Evolutionary conservation across 768 basidiomycete species (phyloP).

Genomic region (Leucosporidium creatinivorum): DNA sequence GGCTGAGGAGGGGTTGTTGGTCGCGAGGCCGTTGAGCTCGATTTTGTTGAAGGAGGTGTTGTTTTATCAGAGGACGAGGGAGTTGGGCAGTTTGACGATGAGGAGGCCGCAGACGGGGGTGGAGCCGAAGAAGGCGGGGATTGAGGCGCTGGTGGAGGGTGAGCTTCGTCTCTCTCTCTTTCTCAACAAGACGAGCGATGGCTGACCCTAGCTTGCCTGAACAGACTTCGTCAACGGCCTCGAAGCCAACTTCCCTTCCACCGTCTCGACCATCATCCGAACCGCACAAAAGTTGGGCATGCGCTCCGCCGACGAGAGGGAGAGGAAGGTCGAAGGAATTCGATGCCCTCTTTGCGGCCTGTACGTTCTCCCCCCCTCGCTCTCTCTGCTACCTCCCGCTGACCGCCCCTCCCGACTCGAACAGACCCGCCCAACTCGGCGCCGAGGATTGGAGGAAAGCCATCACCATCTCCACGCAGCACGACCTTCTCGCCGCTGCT

Average conservation of each 20-base stretch:
- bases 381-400: background rate
- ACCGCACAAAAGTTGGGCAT: conserved; percentile 35
- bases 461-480: conserved; percentile 22
- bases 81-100: background rate
- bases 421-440: conserved; percentile 17
- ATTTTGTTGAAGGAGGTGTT: conserved; percentile 2
- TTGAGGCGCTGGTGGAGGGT: conserved; percentile 30
- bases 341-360: conserved; percentile 20
- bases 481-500: background rate
- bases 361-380: background rate
- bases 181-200: too few relatives aligned
- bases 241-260: conserved; percentile 34
- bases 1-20: background rate
- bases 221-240: conserved; percentile 28
- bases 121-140: conserved; percentile 21
- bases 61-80: background rate
- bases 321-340: background rate
- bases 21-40: conserved; percentile 18
- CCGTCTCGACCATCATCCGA: conserved; percentile 34
- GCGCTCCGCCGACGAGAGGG: conserved; percentile 8
- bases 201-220: too few relatives aligned
- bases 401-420: background rate
- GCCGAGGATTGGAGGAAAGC: conserved; percentile 20
- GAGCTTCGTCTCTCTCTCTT: background rate
- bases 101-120: conserved; percentile 13